Percentiles rank a stretch among this genome's conserved stretches.
phyloP scores from a whole-genome alignment of 768 basidiomycete species.

The Russula earlei region DNA sequence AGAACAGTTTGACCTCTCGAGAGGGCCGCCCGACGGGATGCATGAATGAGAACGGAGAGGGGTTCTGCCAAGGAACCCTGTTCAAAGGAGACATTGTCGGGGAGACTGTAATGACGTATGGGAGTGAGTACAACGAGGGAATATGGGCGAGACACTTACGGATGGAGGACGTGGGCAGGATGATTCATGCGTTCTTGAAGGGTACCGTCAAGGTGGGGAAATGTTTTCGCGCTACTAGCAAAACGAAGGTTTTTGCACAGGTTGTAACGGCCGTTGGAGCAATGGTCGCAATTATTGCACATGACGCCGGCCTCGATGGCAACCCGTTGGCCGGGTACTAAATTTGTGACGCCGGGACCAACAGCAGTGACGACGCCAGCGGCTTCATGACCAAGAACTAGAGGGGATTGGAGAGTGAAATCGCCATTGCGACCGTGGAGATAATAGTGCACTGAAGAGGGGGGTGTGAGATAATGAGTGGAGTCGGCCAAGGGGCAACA shows the following conservation, averaged over 20 bases:
- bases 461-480: background rate
- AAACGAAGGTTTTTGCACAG: slow-evolving; percentile 88
- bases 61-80: slow-evolving; percentile 89
- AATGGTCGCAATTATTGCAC: slow-evolving; percentile 68
- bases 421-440: slow-evolving; percentile 84
- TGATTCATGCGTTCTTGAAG: slow-evolving; percentile 84
- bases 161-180: slow-evolving; percentile 76
- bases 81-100: slow-evolving; percentile 66
- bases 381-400: slow-evolving; percentile 91
- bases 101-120: slow-evolving; percentile 41
- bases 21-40: slow-evolving; percentile 37
- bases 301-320: slow-evolving; percentile 91
- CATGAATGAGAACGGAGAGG: slow-evolving; percentile 78
- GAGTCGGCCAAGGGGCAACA: slow-evolving; percentile 24
- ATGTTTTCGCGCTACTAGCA: slow-evolving; percentile 81
- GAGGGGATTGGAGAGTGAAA: slow-evolving; percentile 75
- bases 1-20: slow-evolving; percentile 59
- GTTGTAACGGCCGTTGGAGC: slow-evolving; percentile 77
- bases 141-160: slow-evolving; percentile 41
- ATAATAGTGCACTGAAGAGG: slow-evolving; percentile 76
- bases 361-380: slow-evolving; percentile 83
- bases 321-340: slow-evolving; percentile 75
- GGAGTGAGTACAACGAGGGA: background rate
- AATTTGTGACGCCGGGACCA: slow-evolving; percentile 54
- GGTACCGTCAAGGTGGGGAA: slow-evolving; percentile 89